Base-by-base conservation (phyloP, 2,329 filamentous ascomycete genomes). In the Colletotrichum lini region DNA sequence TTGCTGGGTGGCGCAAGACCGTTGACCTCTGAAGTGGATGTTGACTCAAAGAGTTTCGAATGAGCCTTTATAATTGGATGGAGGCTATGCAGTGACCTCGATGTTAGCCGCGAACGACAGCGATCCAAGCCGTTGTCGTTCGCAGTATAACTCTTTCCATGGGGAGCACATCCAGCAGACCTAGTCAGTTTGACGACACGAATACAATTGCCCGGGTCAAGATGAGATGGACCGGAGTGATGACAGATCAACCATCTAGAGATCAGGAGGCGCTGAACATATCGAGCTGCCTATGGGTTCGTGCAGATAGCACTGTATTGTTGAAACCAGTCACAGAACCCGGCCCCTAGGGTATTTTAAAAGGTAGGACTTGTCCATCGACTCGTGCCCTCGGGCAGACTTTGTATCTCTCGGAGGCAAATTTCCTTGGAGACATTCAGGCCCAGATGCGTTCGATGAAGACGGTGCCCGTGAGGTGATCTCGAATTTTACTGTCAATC, bases 1-100 rank as follows among this genome's bases (percentile, higher is more conserved):
- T 61, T 21, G 23, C 15, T 26, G 38, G 47, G 0, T 67, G 54
- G 47, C 38, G 56, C 54, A 61, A 67, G 64, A 40, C 23, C 15
- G 56, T 18, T 21, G 64, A 67, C 6, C 64, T 67, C 47, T 67
- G 56, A 60, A 53, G 3, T 50, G 49, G 50, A 35, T 53, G 50
- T 18, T 30, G 21, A 53, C 9, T n/a, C 4, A 21, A 10, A 49
- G 45, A 21, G 5, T 21, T n/a, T 49, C 45, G 18, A 10, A 44
- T 5, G 35, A 53, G 23, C 23, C 23, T 4, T n/a, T 12, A 18
- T 8, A 13, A 53, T 35, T 53, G 12, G 50, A 21, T 53, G 12
- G 50, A 13, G 21, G 10, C 3, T 50, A 50, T 6, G 21, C 0
- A 26, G 21, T 23, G 21, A 1, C 13, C 4, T 5, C 4, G 12